A percentile compares a stretch with the other conserved stretches of the same genome.
phyloP scores from a whole-genome alignment of 352 stramenopile species.

The Phytophthora pini region DNA sequence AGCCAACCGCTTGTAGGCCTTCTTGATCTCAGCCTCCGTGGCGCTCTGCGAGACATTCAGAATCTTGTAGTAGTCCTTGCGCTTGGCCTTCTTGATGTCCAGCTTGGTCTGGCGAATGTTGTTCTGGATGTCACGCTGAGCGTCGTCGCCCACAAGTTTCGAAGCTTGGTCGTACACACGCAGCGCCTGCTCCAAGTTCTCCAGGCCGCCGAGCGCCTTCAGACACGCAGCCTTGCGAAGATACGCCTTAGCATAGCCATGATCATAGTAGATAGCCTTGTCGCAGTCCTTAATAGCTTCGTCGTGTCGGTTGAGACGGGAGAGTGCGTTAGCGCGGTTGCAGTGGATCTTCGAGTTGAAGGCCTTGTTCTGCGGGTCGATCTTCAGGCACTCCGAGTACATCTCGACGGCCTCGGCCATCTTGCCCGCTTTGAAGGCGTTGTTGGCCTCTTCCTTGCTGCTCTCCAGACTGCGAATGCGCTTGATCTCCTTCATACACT shows the following conservation, averaged over 20 bases:
- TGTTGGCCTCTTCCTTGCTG: constrained; percentile 92
- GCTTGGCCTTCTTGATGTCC: constrained; percentile 95
- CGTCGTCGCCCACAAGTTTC: constrained; percentile 86
- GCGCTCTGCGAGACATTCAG: constrained; percentile 81
- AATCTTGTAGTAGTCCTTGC: constrained; percentile 97
- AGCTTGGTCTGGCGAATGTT: constrained; percentile 91
- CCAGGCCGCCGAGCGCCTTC: constrained; percentile 77
- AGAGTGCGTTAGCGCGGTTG: constrained; percentile 91
- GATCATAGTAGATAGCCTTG: constrained; percentile 91
- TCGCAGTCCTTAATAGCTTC: constrained; percentile 92
- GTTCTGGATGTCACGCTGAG: constrained; percentile 80
- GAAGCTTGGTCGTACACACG: constrained; percentile 91
- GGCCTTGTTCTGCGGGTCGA: constrained; percentile 91
- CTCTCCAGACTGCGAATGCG: constrained; percentile 84
- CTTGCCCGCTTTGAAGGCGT: constrained; percentile 84
- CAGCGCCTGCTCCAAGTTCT: constrained; percentile 91
- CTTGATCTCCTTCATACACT: constrained; percentile 90
- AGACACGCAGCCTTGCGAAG: constrained; percentile 84
- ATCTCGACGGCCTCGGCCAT: constrained; percentile 87
- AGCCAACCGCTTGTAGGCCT: constrained; percentile 95
- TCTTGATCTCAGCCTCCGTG: constrained; percentile 97
- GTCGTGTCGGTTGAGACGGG: constrained; percentile 82
- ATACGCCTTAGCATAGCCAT: constrained; percentile 92
- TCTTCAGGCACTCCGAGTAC: constrained; percentile 88
- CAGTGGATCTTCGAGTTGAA: constrained; percentile 95